Base-by-base conservation (phyloP, 805 yeast genomes). In the Zygosaccharomyces pseudorouxii region DNA sequence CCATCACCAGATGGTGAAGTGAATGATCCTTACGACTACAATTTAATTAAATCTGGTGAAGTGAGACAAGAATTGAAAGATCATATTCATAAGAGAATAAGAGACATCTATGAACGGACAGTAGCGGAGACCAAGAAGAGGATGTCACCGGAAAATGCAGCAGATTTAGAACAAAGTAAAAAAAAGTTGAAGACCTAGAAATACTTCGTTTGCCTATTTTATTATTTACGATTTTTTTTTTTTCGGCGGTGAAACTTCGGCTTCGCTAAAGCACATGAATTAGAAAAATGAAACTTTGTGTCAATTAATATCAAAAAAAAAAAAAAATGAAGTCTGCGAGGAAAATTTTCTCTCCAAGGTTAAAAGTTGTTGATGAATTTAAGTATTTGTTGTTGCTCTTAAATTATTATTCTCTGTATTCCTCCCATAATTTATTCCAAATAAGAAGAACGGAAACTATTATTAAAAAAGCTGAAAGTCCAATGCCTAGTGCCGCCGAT, bases 21-120 rank as follows among this genome's bases (percentile, higher is more conserved):
- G 6, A 29, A 38, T 8, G 42, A 54, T 48, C 56, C 60, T 4
- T 58, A 57, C 27, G 58, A 57, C 37, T 64, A 63, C 49, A 57
- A 60, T 5, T 37, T 47, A 14, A 54, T 64, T 18, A 60, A 57
- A 44, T 55, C 60, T 5, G 70, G 69, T 5, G 57, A 55, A 25
- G 70, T 63, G 4, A 55, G 55, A 20, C 58, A 63, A 23, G 67
- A 64, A 41, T 45, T 64, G 20, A 40, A 64, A 30, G 61, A 62
- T 25, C 62, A 64, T 46, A 62, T 57, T 16, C 61, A 61, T 28
- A 44, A 46, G 22, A 62, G 63, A 37, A 52, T 64, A 3, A 42
- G 56, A 20, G 68, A 62, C 7, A 48, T 58, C 16, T 55, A 52
- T 10, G 57, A 58, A 7, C 62, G 55, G 35, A 46, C 54, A 3